Evolutionary conservation across 495 filamentous ascomycete genomes (phyloP).

Genomic region (Glarea lozoyensis): DNA sequence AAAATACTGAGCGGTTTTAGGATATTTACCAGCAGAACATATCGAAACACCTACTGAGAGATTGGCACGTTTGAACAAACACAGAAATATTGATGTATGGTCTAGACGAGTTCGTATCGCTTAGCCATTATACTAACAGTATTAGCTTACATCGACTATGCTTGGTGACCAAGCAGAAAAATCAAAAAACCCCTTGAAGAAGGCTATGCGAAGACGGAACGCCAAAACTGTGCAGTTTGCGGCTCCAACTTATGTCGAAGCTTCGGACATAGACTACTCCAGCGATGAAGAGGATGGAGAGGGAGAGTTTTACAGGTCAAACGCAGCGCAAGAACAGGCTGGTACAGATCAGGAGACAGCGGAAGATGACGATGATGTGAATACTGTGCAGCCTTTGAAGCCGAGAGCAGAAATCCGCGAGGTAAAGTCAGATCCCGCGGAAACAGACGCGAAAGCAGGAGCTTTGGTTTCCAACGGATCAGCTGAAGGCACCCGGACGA

Average conservation of each 20-base stretch:
- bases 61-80: conserved; percentile 90
- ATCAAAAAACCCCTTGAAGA: conserved; percentile 79
- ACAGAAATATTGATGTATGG: conserved; percentile 92
- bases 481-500: conserved; percentile 38
- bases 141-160: conserved; percentile 84
- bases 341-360: conserved; percentile 27
- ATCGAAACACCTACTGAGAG: conserved; percentile 98
- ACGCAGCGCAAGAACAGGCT: conserved; percentile 29
- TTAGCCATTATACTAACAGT: conserved; percentile 1
- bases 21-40: conserved; percentile 94
- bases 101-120: not conserved
- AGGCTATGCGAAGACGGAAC: conserved; percentile 80
- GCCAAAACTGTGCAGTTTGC: conserved; percentile 80
- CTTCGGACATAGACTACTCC: conserved; percentile 83
- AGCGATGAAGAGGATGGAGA: conserved; percentile 75
- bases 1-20: conserved; percentile 31
- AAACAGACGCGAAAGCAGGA: conserved; percentile 18
- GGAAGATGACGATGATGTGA: conserved; percentile 23
- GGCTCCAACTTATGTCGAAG: conserved; percentile 80
- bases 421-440: conserved; percentile 23
- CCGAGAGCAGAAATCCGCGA: conserved; percentile 22
- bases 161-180: conserved; percentile 86
- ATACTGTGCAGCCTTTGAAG: conserved; percentile 16
- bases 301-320: conserved; percentile 38
- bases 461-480: conserved; percentile 9